Evolutionary conservation across 2,329 filamentous ascomycete genomes (phyloP).

Genomic region (Biscogniauxia sp.): DNA sequence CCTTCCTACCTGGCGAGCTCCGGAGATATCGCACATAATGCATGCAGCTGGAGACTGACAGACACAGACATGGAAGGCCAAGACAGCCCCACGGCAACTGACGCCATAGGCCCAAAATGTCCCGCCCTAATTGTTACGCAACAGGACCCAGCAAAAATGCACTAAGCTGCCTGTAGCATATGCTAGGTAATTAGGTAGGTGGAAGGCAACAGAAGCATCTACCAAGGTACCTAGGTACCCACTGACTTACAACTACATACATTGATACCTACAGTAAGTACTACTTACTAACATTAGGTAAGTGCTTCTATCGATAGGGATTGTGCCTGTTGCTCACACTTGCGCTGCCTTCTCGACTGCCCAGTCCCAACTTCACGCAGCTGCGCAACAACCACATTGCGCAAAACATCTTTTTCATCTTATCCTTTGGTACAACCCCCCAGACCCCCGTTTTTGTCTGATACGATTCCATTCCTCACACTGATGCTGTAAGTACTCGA

Average conservation of each 20-base stretch:
- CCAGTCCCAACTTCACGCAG: constrained; percentile 5
- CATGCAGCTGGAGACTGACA: not conserved
- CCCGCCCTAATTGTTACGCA: not conserved
- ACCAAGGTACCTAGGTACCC: no score
- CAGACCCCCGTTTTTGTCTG: not conserved
- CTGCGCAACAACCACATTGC: constrained; percentile 12
- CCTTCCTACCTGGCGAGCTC: not conserved
- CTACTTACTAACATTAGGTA: no score
- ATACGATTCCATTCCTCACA: no score
- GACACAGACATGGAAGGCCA: not conserved
- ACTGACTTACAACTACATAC: no score
- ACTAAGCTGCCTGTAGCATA: not conserved
- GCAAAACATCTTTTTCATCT: constrained; percentile 7
- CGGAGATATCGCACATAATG: constrained; percentile 5
- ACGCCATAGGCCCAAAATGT: not conserved
- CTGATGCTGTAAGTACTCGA: no score
- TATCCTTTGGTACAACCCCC: not conserved
- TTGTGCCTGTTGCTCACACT: not conserved
- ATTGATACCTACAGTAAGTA: no score
- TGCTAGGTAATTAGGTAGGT: not conserved
- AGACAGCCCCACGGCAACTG: not conserved
- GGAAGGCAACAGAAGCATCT: not conserved
- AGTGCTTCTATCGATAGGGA: not conserved
- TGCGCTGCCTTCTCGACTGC: not conserved
- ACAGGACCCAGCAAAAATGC: not conserved